A percentile compares a stretch with the other conserved stretches of the same genome.
These are phyloP conservation scores for Pichia californica DNA, from an alignment of 805 yeast species.

Conservation along the genomic window DNA sequence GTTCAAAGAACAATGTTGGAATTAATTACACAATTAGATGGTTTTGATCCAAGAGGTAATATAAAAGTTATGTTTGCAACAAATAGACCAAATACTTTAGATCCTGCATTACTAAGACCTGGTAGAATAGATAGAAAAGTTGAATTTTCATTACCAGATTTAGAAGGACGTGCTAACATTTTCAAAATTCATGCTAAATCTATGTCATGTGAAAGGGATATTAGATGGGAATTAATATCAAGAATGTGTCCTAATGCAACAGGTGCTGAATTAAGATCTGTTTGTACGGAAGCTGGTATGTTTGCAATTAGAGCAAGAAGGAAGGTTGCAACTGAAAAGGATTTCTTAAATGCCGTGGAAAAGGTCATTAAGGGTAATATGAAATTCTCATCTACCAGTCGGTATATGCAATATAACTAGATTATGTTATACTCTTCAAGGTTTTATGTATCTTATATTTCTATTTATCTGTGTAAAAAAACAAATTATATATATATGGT, in stretches of 20 bases:
- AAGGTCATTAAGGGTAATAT: slow-evolving; percentile 97
- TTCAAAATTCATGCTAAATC: slow-evolving; percentile 96
- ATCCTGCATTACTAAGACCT: slow-evolving; percentile 95
- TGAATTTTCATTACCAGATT: slow-evolving; percentile 91
- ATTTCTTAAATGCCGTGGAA: slow-evolving; percentile 94
- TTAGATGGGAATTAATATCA: slow-evolving; percentile 97
- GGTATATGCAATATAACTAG: slow-evolving; percentile 96
- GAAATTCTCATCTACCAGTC: slow-evolving; percentile 94
- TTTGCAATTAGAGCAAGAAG: slow-evolving; percentile 97
- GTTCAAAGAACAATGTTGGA: slow-evolving; percentile 99
- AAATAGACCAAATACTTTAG: slow-evolving; percentile 95
- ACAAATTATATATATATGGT: too few species aligned
- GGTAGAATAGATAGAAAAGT: slow-evolving; percentile 99
- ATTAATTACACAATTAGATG: slow-evolving; percentile 94
- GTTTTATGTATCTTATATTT: not conserved
- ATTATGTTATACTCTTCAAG: not conserved
- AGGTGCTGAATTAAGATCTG: slow-evolving; percentile 97
- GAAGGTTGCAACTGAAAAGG: slow-evolving; percentile 97
- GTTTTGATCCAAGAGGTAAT: slow-evolving; percentile 97
- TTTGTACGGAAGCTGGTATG: slow-evolving; percentile 99
- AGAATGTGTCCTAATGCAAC: slow-evolving; percentile 97
- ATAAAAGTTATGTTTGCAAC: slow-evolving; percentile 99
- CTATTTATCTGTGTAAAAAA: too few species aligned
- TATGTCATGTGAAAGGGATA: slow-evolving; percentile 96
- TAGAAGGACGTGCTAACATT: slow-evolving; percentile 97